Evolutionary conservation across 192 early-diverging fungal species (phyloP).

Genomic region (Thamnidium elegans): DNA sequence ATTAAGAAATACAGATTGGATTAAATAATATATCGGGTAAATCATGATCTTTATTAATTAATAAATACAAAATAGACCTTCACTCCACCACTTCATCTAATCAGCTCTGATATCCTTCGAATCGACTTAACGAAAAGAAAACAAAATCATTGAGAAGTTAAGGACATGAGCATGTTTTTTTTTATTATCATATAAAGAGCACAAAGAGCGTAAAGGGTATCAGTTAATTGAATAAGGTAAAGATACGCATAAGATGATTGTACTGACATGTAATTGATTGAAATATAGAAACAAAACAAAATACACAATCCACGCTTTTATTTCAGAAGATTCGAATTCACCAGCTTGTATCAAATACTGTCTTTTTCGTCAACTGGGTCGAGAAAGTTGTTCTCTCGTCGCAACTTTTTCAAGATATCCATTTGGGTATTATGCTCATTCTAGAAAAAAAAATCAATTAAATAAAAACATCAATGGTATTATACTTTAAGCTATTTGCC

Average conservation of each 20-base stretch:
- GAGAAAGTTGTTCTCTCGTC: slow-evolving; percentile 12
- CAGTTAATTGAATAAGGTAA: slow-evolving; percentile 3
- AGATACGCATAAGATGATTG: slow-evolving; percentile 6
- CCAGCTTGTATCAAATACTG: slow-evolving; percentile 9
- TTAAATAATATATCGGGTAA: slow-evolving; percentile 14
- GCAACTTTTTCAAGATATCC: slow-evolving; percentile 5
- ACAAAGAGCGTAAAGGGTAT: slow-evolving; percentile 2
- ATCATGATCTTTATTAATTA: slow-evolving; percentile 9
- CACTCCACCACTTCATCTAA: slow-evolving; percentile 8
- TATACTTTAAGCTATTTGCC: slow-evolving; percentile 10
- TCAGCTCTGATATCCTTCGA: slow-evolving; percentile 9
- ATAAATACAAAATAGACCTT: slow-evolving; percentile 11
- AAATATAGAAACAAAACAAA: slow-evolving; percentile 12
- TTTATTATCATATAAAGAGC: slow-evolving; percentile 8
- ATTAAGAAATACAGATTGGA: slow-evolving; percentile 8
- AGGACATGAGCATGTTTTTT: slow-evolving; percentile 1
- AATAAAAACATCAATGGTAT: slow-evolving; percentile 11
- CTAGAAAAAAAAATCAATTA: slow-evolving; percentile 10
- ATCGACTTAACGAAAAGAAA: slow-evolving; percentile 10
- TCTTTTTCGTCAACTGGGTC: slow-evolving; percentile 15
- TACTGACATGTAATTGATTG: slow-evolving; percentile 17
- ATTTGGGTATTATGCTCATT: background rate
- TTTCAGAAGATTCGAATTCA: slow-evolving; percentile 15
- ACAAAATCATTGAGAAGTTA: slow-evolving; percentile 12
- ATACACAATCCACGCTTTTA: slow-evolving; percentile 14